These are phyloP conservation scores for Plantago coronopus DNA, from an alignment of 305 asterid species.

Conservation along the genomic window DNA sequence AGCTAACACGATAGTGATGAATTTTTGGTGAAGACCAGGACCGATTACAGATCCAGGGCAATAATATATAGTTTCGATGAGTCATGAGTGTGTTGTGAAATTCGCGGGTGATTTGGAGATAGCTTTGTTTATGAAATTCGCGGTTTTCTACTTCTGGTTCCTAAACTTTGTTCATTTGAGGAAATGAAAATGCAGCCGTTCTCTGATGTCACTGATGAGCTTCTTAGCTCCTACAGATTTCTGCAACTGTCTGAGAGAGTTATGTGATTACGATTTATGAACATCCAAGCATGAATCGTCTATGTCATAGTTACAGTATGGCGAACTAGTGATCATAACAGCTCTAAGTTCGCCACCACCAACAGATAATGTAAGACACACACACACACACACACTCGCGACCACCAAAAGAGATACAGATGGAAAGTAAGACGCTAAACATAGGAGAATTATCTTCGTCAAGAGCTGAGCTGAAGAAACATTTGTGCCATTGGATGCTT, in stretches of 20 bases:
- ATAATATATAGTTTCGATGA: not conserved
- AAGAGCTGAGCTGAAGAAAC: constrained; percentile 67
- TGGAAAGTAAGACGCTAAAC: not conserved
- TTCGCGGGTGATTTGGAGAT: not conserved
- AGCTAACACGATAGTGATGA: not conserved
- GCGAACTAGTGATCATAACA: no score
- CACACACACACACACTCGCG: no score
- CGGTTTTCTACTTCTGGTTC: not conserved
- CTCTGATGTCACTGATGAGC: no score
- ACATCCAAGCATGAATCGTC: no score
- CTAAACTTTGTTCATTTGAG: not conserved
- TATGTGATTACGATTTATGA: no score
- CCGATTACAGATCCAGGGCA: not conserved
- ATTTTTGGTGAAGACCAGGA: not conserved
- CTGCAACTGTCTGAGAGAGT: no score
- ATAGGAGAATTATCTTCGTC: constrained; percentile 17
- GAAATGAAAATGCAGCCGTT: no score
- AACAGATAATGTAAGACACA: not conserved
- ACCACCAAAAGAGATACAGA: no score
- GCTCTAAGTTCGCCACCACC: not conserved
- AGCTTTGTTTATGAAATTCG: not conserved
- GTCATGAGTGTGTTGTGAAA: not conserved
- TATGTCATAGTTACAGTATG: no score
- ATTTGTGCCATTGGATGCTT: constrained; percentile 76
- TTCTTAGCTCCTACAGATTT: no score